Percentiles rank a stretch among this genome's conserved stretches.
Conservation (phyloP, 768 basidiomycete genomes). For the Calocybe cyanea region DNA sequence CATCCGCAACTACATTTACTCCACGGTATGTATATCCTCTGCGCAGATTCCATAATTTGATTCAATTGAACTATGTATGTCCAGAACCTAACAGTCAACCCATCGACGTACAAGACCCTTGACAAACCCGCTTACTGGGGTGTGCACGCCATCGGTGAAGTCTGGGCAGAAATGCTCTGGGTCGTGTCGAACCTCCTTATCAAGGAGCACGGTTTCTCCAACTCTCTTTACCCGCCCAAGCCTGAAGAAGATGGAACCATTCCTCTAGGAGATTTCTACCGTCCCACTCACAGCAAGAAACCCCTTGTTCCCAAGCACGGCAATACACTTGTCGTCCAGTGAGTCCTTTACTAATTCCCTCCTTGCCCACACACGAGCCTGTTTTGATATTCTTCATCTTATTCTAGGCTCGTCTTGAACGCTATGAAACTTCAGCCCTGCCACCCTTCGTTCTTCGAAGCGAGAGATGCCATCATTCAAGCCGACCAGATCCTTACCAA, state of each 20-base stretch:
- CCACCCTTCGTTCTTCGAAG: conserved; percentile 85
- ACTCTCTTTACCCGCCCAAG: conserved; percentile 77
- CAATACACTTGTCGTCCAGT: conserved; percentile 79
- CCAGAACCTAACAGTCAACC: conserved; percentile 69
- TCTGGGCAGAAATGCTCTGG: conserved; percentile 94
- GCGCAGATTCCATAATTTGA: background rate
- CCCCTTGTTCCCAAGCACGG: conserved; percentile 86
- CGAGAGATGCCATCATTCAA: conserved; percentile 85
- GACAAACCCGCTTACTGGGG: conserved; percentile 95
- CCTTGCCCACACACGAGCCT: too few relatives aligned
- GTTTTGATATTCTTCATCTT: background rate
- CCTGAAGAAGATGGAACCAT: conserved; percentile 60
- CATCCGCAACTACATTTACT: conserved; percentile 89
- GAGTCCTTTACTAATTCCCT: conserved; percentile 18
- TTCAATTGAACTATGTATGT: background rate
- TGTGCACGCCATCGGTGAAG: conserved; percentile 89
- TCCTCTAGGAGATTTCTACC: conserved; percentile 76
- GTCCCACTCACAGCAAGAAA: conserved; percentile 40
- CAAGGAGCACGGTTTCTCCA: conserved; percentile 75
- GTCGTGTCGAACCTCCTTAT: conserved; percentile 72
- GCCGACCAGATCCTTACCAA: conserved; percentile 88
- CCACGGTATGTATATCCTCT: conserved; percentile 43
- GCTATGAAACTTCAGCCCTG: conserved; percentile 97
- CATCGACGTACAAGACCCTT: conserved; percentile 90
- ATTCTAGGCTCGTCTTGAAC: conserved; percentile 68